phyloP scores from a whole-genome alignment of 495 filamentous ascomycete species.

The Neurospora terricola region DNA sequence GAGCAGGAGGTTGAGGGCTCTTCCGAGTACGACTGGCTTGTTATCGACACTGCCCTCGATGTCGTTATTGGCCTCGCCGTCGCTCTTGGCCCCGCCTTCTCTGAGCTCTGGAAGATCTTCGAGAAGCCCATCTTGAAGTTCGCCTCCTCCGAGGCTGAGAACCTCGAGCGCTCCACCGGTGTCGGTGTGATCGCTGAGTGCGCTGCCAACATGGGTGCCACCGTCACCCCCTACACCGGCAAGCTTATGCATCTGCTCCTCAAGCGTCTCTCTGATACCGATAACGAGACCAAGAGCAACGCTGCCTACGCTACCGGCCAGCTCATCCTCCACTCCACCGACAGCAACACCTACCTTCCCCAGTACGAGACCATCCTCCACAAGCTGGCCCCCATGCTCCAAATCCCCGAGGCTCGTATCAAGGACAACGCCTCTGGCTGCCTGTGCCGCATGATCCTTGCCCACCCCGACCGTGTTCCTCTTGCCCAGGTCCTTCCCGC shows the following conservation, averaged over 20 bases:
- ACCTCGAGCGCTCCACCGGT: conserved; percentile 75
- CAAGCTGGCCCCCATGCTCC: conserved; percentile 76
- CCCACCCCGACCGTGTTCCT: conserved; percentile 68
- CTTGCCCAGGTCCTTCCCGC: conserved; percentile 70
- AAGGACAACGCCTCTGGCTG: conserved; percentile 94
- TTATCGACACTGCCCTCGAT: conserved; percentile 89
- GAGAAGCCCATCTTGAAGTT: conserved; percentile 84
- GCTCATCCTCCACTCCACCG: conserved; percentile 67
- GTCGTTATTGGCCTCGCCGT: conserved; percentile 73
- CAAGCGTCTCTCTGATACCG: conserved; percentile 81
- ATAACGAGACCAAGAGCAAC: conserved; percentile 88
- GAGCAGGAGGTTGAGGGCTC: conserved; percentile 57
- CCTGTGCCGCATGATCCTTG: conserved; percentile 81
- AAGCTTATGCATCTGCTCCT: conserved; percentile 69
- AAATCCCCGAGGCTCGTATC: conserved; percentile 61
- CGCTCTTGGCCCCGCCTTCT: conserved; percentile 72
- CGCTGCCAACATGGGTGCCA: conserved; percentile 70
- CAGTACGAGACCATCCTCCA: conserved; percentile 64
- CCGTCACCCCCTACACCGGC: conserved; percentile 66
- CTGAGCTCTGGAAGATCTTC: conserved; percentile 85
- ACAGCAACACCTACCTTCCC: conserved; percentile 58
- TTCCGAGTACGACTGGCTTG: conserved; percentile 95
- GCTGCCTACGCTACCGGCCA: conserved; percentile 84
- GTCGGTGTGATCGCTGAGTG: conserved; percentile 91
- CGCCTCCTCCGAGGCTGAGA: conserved; percentile 64